Base-by-base conservation (phyloP, 2,329 filamentous ascomycete genomes). In the Myotisia sp. region DNA sequence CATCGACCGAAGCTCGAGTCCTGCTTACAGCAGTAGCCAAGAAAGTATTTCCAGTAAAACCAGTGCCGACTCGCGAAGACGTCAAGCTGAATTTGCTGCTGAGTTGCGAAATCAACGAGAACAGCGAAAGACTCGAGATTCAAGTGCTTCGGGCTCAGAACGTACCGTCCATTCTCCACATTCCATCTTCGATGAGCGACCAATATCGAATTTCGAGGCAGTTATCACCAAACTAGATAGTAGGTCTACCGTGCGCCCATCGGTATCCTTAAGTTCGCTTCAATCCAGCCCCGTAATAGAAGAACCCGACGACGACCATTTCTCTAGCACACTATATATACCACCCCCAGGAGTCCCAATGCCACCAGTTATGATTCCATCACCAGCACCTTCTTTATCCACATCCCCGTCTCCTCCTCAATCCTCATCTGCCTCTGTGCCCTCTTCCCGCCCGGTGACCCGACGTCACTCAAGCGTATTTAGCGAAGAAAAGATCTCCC, bases 181-280 rank as follows among this genome's bases (percentile, higher is more conserved):
- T n/a, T n/a, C n/a, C n/a, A n/a, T n/a, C 33, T 34, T 40, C 39
- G 49, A 54, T 9, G 59, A 62, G 38, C 50, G 59, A 4, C 58
- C 57, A 1, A 55, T 60, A 39, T 60, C 57, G 2, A 50, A 51
- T 29, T 62, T 52, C 34, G 52, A 51, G 5, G 42, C 47, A 4
- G 55, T 61, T 5, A 47, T 61, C 17, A 45, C 50, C 9, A 51
- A 47, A 19, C 47, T 62, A 3, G 52, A 56, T 14, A 47, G 47
- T 3, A 33, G 34, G 10, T 9, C 8, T 7, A 7, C 19, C 8
- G n/a, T n/a, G 13, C 6, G 22, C 13, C 12, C 22, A 28, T 24
- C 26, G 10, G 13, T 19, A 7, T 16, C 10, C n/a, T n/a, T n/a
- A n/a, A n/a, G n/a, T n/a, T n/a, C n/a, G n/a, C n/a, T n/a, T n/a